Evolutionary conservation across 1,139 yeast genomes (phyloP).

Genomic region (Citeromyces hawaiiensis): DNA sequence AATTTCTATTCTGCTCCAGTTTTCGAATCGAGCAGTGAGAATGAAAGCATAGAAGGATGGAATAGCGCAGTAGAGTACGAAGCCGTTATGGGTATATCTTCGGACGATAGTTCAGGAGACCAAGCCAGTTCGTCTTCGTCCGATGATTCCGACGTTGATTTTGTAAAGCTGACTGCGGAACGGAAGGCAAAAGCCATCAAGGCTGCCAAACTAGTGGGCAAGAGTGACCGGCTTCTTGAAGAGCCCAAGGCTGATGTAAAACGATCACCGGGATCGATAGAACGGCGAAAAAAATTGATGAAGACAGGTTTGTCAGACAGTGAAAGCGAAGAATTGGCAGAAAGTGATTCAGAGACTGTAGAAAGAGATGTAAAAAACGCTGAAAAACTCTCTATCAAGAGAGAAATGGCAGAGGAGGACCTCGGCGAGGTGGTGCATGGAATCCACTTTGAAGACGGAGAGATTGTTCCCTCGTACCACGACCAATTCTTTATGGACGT

Average conservation of each 20-base stretch:
- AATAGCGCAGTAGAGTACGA: conserved; percentile 1
- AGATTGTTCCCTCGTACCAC: conserved; percentile 6
- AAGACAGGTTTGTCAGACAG: not conserved
- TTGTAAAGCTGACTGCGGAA: conserved; percentile 56
- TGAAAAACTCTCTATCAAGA: too few species aligned
- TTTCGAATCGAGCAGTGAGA: conserved; percentile 1
- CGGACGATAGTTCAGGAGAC: conserved; percentile 9
- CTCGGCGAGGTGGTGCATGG: conserved; percentile 47
- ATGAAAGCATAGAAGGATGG: conserved; percentile 1
- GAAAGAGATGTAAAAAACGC: conserved; percentile 13
- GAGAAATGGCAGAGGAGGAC: conserved; percentile 46
- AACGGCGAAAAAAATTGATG: conserved; percentile 4
- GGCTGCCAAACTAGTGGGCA: conserved; percentile 27
- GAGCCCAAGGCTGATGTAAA: conserved; percentile 4
- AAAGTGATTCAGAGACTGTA: conserved; percentile 4
- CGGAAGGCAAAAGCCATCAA: conserved; percentile 42
- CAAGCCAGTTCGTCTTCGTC: conserved; percentile 33
- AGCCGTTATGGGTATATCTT: conserved; percentile 2
- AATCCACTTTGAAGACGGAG: not conserved
- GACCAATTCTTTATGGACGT: conserved; percentile 18
- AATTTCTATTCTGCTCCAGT: conserved; percentile 2
- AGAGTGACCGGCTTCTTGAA: conserved; percentile 13
- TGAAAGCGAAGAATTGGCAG: not conserved
- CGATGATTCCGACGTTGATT: conserved; percentile 60
- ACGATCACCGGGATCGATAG: conserved; percentile 5